Percentiles rank a stretch among this genome's conserved stretches.
Evolutionary conservation across 176 grass and related monocot species (phyloP).

Genomic region (Triticum turgidum): DNA sequence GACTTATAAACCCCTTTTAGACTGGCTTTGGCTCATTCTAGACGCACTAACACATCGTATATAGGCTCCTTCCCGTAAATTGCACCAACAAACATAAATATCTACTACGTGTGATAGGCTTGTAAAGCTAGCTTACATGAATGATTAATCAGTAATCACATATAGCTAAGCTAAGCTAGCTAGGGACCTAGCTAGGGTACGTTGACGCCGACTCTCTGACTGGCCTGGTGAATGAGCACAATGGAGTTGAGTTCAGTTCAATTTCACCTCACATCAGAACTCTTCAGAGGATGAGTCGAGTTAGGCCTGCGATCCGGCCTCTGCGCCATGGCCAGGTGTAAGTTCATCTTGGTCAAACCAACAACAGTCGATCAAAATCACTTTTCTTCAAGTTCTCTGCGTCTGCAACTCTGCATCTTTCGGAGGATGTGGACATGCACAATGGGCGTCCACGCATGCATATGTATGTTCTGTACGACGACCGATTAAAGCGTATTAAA

Average conservation of each 20-base stretch:
- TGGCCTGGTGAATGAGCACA: conserved; percentile 16
- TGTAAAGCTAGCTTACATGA: conserved; percentile 16
- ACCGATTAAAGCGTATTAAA: conserved; percentile 2
- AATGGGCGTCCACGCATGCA: neutral
- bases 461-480: conserved; percentile 7
- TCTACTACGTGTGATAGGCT: neutral
- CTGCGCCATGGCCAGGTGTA: conserved; percentile 28
- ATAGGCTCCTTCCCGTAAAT: neutral
- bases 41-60: neutral
- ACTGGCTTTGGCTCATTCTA: conserved; percentile 13
- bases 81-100: neutral
- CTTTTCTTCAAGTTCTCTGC: neutral
- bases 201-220: conserved; percentile 36
- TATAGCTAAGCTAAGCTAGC: no score
- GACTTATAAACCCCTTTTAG: neutral
- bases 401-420: conserved; percentile 35
- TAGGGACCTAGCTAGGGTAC: conserved; percentile 10
- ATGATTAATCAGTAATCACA: conserved; percentile 2
- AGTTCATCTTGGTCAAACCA: conserved; percentile 12
- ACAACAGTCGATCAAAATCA: conserved; percentile 20
- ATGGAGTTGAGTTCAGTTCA: conserved; percentile 28
- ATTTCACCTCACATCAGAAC: neutral
- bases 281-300: neutral
- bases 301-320: conserved; percentile 42
- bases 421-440: conserved; percentile 32